Percentiles rank a stretch among this genome's conserved stretches.
Conservation (phyloP, 2,329 filamentous ascomycete genomes). For the Xylaria sp. region DNA sequence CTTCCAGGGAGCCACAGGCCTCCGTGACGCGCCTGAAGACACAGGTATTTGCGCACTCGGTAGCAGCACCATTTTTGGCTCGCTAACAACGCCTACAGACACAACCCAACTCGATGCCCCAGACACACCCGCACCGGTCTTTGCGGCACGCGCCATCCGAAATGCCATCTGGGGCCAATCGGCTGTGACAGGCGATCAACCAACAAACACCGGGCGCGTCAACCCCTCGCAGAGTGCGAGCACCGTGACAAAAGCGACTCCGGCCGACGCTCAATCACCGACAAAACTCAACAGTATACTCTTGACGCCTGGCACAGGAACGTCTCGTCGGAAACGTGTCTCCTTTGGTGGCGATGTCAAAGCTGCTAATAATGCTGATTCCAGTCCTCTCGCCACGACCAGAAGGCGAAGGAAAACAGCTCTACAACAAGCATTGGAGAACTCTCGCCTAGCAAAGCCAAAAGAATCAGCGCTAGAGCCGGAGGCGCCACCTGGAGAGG, state of each 20-base stretch:
- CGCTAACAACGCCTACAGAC: conserved; percentile 42
- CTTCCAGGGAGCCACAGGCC: conserved; percentile 48
- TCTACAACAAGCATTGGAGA: conserved; percentile 40
- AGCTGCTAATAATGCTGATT: conserved; percentile 41
- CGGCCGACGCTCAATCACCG: conserved; percentile 50
- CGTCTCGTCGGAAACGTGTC: conserved; percentile 66
- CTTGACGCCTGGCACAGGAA: conserved; percentile 67
- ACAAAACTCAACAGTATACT: conserved; percentile 63
- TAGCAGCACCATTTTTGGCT: neutral
- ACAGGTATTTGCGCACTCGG: conserved; percentile 31
- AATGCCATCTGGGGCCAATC: conserved; percentile 69
- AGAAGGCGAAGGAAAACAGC: conserved; percentile 36
- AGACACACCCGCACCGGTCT: conserved; percentile 70
- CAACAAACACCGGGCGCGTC: conserved; percentile 44
- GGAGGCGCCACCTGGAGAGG: conserved; percentile 45
- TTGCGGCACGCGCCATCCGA: conserved; percentile 69
- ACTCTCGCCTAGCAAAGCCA: conserved; percentile 36
- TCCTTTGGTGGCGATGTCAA: conserved; percentile 67
- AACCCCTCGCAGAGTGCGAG: conserved; percentile 35
- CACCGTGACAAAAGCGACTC: conserved; percentile 29
- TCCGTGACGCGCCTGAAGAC: conserved; percentile 39
- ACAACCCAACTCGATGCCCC: conserved; percentile 61
- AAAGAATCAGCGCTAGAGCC: conserved; percentile 25
- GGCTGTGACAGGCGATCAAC: conserved; percentile 32
- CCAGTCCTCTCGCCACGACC: conserved; percentile 31